Evolutionary conservation across 1,284 basidiomycete species (phyloP).

Genomic region (Apiotrichum siamense): DNA sequence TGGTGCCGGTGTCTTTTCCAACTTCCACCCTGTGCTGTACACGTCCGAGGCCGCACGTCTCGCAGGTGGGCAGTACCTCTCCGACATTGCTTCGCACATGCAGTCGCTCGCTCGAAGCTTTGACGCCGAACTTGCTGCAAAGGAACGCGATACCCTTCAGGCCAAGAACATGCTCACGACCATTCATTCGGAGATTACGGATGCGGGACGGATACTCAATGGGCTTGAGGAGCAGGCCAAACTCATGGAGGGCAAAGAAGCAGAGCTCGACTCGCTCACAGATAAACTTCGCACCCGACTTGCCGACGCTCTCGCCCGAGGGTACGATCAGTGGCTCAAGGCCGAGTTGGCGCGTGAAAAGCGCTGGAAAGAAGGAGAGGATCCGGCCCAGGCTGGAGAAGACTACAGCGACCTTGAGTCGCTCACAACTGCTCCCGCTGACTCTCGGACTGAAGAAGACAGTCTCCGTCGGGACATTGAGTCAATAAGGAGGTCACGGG

Average conservation of each 20-base stretch:
- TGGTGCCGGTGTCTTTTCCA: slow-evolving; percentile 16
- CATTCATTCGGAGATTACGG: slow-evolving; percentile 87
- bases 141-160: slow-evolving; percentile 86
- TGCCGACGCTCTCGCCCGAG: slow-evolving; percentile 70
- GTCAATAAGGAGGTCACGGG: slow-evolving; percentile 61
- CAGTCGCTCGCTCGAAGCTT: slow-evolving; percentile 87
- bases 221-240: slow-evolving; percentile 63
- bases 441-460: slow-evolving; percentile 48
- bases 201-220: slow-evolving; percentile 69
- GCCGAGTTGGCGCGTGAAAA: slow-evolving; percentile 73
- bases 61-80: slow-evolving; percentile 75
- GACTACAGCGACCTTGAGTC: slow-evolving; percentile 39
- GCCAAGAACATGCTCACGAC: slow-evolving; percentile 79
- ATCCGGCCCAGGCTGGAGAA: slow-evolving; percentile 27
- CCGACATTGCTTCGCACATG: slow-evolving; percentile 79
- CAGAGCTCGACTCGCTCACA: slow-evolving; percentile 60
- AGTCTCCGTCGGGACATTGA: slow-evolving; percentile 63
- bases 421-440: slow-evolving; percentile 48
- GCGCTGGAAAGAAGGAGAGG: slow-evolving; percentile 29
- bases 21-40: slow-evolving; percentile 61
- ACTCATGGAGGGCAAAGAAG: slow-evolving; percentile 60
- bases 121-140: slow-evolving; percentile 84
- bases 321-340: slow-evolving; percentile 86
- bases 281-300: slow-evolving; percentile 65
- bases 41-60: slow-evolving; percentile 81